Evolutionary conservation across 2,329 filamentous ascomycete genomes (phyloP).

Genomic region (Aspergillus hiratsukae): DNA sequence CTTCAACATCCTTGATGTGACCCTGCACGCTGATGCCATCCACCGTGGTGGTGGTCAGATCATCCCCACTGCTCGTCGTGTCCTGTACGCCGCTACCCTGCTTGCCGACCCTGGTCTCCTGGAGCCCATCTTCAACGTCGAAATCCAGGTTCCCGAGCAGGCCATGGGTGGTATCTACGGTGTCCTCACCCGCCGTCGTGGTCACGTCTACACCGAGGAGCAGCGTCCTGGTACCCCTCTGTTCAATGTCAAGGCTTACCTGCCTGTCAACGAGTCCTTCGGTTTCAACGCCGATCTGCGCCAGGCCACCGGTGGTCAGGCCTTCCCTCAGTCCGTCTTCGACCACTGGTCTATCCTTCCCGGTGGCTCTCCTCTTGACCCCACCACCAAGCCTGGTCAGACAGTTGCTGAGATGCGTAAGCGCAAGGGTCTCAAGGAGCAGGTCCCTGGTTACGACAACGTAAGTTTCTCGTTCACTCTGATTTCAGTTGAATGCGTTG

Average conservation of each 20-base stretch:
- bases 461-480: constrained; percentile 56
- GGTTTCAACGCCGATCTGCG: constrained; percentile 98
- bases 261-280: constrained; percentile 96
- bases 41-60: constrained; percentile 99
- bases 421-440: constrained; percentile 98
- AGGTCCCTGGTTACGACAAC: constrained; percentile 90
- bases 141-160: constrained; percentile 97
- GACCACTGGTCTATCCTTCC: constrained; percentile 97
- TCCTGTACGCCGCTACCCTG: constrained; percentile 87
- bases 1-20: constrained; percentile 99
- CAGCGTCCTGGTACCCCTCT: constrained; percentile 98
- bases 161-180: constrained; percentile 99
- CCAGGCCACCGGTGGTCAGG: constrained; percentile 88
- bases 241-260: constrained; percentile 98
- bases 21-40: constrained; percentile 98
- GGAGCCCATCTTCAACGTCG: constrained; percentile 97
- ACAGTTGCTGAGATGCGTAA: constrained; percentile 90
- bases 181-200: constrained; percentile 94
- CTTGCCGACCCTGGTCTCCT: constrained; percentile 86
- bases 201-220: constrained; percentile 98
- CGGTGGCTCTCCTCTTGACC: constrained; percentile 86
- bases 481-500: neutral
- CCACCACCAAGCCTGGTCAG: constrained; percentile 73
- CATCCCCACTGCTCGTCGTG: constrained; percentile 96
- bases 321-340: constrained; percentile 98